Base-by-base conservation (phyloP, 225 moss, liverwort and hornwort species). In the Marchantia paleacea region DNA sequence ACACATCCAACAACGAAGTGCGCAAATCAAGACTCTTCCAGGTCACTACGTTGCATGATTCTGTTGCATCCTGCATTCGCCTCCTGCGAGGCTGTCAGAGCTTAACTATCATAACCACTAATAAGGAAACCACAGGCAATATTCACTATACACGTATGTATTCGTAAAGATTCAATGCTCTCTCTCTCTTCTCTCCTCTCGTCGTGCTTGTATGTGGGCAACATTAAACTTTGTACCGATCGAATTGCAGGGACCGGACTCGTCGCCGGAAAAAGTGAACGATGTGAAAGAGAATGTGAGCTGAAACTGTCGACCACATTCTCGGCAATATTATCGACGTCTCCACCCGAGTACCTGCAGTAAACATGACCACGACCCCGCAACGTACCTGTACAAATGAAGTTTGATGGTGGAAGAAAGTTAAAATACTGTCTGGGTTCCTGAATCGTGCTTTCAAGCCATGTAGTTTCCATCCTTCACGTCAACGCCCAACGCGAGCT, bases 191-290 rank as follows among this genome's bases (percentile, higher is more conserved):
- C n/a, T n/a, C n/a, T n/a, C n/a, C n/a, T n/a, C 57, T 9, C 57
- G 57, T 12, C 57, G 57, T 57, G 3, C 39, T 39, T 5, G 39
- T 39, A 39, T 39, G 39, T 39, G 39, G 39, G 39, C 39, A 39
- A 39, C 5, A 6, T 25, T 10, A 26, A 26, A 15, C 24, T 15
- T 19, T 19, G 57, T 12, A 7, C 25, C 16, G 7, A 24, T 9
- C 7, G 19, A 25, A 20, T 65, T 12, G 52, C 51, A 78, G 78
- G 78, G 78, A 78, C 78, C 78, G 64, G 62, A 78, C 65, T 49
- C 78, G 78, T 64, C 78, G 65, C 64, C 78, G 65, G 78, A 65
- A 65, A 52, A 78, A 78, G 64, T 78, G 64, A 78, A 60, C 3
- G 60, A 76, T 10, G 50, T 24, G 51, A 72, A 72, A 52, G 58